Evolutionary conservation across 768 basidiomycete genomes (phyloP), one percentile per base, ranked within the genome.

Genomic region (Lactifluus piperatus): DNA sequence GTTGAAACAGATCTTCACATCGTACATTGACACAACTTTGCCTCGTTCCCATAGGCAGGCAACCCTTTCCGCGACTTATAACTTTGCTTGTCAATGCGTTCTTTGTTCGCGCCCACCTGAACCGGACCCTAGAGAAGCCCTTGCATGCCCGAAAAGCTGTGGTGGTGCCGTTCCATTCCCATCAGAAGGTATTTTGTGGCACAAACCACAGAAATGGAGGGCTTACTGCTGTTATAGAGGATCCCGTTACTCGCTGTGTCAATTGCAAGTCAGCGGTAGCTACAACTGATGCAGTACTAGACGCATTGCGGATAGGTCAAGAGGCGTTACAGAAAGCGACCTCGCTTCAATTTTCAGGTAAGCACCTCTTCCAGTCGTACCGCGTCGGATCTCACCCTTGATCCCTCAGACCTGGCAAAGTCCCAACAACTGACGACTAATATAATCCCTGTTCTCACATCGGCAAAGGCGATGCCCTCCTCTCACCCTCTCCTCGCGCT

Each of bases 21-120:
- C 89, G 9, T 97, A 97, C 64, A 77, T 97, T 46, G 95, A 97
- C 68, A 82, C 88, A 0, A 90, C 91, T 0, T 73, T 88, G 2
- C 87, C 93, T 0, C 73, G 71, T 10, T 57, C 66, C 0, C 68
- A 76, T 20, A 76, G 94, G 29, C 84, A 81, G 60, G 69, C 71
- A 32, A 73, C 79, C 1, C 76, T 97, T 20, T 66, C 72, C 45
- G 83, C 86, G 59, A 85, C 88, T 0, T 97, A 97, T 71, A 78
- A 80, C 63, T 97, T 97, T 66, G 72, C 66, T 8, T 97, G 94
- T 65, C 65, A 57, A 11, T 97, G 95, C 67, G 29, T 62, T 0
- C 70, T 89, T 0, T 94, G 91, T 68, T 58, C 47, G 62, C 0
- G 64, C 56, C 2, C 47, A 1, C 57, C 63, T 54, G 45, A 22